Conservation (phyloP, 441 rosid species). For the Croton setiger region DNA sequence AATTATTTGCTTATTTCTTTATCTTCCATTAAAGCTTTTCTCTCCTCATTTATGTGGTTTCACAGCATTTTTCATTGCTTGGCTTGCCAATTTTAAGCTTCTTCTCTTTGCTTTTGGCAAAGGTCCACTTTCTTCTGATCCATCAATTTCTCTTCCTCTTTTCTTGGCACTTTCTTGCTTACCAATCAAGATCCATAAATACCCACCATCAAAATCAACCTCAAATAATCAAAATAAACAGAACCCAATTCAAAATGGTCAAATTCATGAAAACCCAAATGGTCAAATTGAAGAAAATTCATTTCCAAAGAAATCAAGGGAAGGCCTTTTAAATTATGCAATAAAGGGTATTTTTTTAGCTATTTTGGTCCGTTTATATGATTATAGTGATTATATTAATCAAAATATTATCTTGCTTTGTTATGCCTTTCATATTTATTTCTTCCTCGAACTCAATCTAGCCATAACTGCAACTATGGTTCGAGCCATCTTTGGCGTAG, state of each 20-base stretch:
- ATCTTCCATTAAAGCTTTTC: conserved; percentile 49
- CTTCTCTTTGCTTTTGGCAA: conserved; percentile 57
- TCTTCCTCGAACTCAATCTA: conserved; percentile 24
- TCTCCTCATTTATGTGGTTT: conserved; percentile 33
- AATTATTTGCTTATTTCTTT: conserved; percentile 32
- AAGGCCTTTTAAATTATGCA: conserved; percentile 24
- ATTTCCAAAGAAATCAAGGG: neutral
- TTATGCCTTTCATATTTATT: conserved; percentile 40
- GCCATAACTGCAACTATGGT: conserved; percentile 29
- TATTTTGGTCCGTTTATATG: conserved; percentile 12
- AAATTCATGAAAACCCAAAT: neutral
- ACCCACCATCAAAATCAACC: conserved; percentile 1
- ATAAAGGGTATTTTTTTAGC: conserved; percentile 25
- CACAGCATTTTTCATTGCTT: conserved; percentile 46
- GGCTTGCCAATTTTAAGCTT: conserved; percentile 71
- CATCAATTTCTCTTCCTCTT: conserved; percentile 36
- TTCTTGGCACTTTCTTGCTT: conserved; percentile 51
- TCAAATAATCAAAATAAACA: conserved; percentile 8
- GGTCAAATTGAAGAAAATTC: conserved; percentile 2
- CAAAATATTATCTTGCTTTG: conserved; percentile 24
- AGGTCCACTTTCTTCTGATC: conserved; percentile 43
- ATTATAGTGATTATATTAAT: conserved; percentile 28
- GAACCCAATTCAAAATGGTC: conserved; percentile 8
- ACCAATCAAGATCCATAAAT: conserved; percentile 45
- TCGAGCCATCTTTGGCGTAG: conserved; percentile 39